A percentile compares a stretch with the other conserved stretches of the same genome.
Evolutionary conservation across 2,329 filamentous ascomycete species (phyloP).

Genomic region (Sarocladium brachiariae): DNA sequence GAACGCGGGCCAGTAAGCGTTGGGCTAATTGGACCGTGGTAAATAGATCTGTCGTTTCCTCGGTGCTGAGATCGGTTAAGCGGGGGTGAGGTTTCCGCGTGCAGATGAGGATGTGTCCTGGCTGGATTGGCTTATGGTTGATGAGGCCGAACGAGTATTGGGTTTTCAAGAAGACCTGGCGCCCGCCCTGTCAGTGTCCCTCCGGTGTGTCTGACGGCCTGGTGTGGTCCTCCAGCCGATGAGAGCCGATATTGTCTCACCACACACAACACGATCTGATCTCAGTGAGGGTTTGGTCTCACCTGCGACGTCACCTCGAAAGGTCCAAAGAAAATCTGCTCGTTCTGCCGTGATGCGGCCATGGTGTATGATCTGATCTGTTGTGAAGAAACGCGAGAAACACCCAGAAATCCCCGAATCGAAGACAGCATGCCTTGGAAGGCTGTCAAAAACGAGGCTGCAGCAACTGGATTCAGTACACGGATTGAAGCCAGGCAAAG

Average conservation of each 20-base stretch:
- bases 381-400: constrained; percentile 12
- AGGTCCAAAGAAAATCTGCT: constrained; percentile 60
- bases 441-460: background rate
- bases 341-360: constrained; percentile 21
- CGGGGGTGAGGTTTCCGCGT: constrained; percentile 63
- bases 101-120: constrained; percentile 88
- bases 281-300: too few species aligned
- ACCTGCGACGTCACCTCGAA: constrained; percentile 73
- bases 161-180: constrained; percentile 80
- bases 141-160: constrained; percentile 78
- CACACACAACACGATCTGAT: too few species aligned
- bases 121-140: constrained; percentile 90
- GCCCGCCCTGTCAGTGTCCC: background rate
- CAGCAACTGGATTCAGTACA: too few species aligned
- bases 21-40: constrained; percentile 77
- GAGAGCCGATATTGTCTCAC: too few species aligned
- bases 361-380: constrained; percentile 20
- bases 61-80: constrained; percentile 63
- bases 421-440: background rate
- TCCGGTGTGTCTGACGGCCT: too few species aligned
- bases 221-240: too few species aligned
- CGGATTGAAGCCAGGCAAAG: too few species aligned
- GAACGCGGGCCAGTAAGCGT: constrained; percentile 58
- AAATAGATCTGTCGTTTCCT: constrained; percentile 78
- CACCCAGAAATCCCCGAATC: background rate